Percentiles rank a stretch among this genome's conserved stretches.
phyloP scores from a whole-genome alignment of 2,329 filamentous ascomycete genomes.

The Drechslerella coelobrocha region DNA sequence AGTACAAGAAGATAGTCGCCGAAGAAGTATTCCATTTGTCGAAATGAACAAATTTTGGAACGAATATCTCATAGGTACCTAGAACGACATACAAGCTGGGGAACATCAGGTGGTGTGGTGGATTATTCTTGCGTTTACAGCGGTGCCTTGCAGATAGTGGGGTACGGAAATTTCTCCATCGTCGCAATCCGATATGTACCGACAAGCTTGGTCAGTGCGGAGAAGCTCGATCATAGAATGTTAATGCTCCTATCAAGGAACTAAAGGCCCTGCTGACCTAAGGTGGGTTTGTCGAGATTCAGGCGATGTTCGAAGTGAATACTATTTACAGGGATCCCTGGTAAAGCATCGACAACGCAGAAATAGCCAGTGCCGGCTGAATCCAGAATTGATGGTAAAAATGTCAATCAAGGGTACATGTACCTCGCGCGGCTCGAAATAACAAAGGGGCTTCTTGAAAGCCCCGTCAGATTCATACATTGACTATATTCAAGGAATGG shows the following conservation, averaged over 20 bases:
- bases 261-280: conserved; percentile 7
- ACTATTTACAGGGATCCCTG: conserved; percentile 36
- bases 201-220: conserved; percentile 37
- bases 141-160: conserved; percentile 49
- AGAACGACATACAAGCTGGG: background rate
- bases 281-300: conserved; percentile 18
- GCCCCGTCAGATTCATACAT: conserved; percentile 28
- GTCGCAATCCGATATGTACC: conserved; percentile 41
- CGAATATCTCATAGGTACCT: too few species aligned
- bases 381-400: conserved; percentile 10
- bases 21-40: too few species aligned
- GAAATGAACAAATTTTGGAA: too few species aligned
- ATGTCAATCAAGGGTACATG: background rate
- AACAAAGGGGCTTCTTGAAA: conserved; percentile 35
- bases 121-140: conserved; percentile 39
- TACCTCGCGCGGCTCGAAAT: conserved; percentile 25
- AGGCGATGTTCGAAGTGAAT: conserved; percentile 18
- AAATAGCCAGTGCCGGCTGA: conserved; percentile 50
- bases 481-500: conserved; percentile 8
- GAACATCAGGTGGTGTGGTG: conserved; percentile 26
- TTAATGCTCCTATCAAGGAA: background rate
- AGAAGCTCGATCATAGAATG: conserved; percentile 28
- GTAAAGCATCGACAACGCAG: conserved; percentile 44
- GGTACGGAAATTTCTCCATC: conserved; percentile 50
- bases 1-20: too few species aligned